Percentiles rank a stretch among this genome's conserved stretches.
phyloP scores from a whole-genome alignment of 768 basidiomycete genomes.

The Mrakia gelida region DNA sequence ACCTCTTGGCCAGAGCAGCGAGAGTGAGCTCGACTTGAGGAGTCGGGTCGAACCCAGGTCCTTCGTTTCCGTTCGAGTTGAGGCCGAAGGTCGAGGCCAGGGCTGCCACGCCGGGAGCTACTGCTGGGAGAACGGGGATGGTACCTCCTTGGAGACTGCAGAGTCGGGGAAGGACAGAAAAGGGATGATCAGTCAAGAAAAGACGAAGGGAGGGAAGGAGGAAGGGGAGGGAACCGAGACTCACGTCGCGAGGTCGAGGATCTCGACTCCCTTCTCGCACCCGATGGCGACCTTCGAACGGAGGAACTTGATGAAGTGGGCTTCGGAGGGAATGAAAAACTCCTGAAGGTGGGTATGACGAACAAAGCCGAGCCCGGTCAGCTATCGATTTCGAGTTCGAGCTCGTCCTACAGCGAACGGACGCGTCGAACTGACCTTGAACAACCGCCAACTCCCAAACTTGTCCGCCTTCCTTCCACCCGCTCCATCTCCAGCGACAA shows the following conservation, averaged over 20 bases:
- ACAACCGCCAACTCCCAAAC: constrained; percentile 65
- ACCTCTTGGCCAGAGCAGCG: constrained; percentile 68
- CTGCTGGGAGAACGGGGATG: constrained; percentile 54
- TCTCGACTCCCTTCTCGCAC: constrained; percentile 90
- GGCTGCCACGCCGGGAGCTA: neutral
- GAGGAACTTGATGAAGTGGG: constrained; percentile 83
- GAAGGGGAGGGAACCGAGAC: neutral
- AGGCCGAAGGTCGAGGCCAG: constrained; percentile 42
- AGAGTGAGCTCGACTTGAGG: constrained; percentile 45
- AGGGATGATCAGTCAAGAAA: too few relatives aligned
- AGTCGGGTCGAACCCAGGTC: neutral
- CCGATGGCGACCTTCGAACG: constrained; percentile 89
- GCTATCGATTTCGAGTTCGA: too few relatives aligned
- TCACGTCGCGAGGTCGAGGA: constrained; percentile 67
- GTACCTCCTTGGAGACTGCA: constrained; percentile 83
- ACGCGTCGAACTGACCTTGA: constrained; percentile 52
- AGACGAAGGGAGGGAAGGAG: neutral
- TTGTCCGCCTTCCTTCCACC: constrained; percentile 51
- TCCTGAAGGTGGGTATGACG: too few relatives aligned
- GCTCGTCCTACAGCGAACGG: too few relatives aligned
- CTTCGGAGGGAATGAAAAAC: constrained; percentile 87
- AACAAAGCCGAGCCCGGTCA: too few relatives aligned
- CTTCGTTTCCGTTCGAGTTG: constrained; percentile 53
- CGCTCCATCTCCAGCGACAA: constrained; percentile 72
- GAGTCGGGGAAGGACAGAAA: neutral